phyloP scores from a whole-genome alignment of 2,329 filamentous ascomycete species.

The Basipetospora sp. region DNA sequence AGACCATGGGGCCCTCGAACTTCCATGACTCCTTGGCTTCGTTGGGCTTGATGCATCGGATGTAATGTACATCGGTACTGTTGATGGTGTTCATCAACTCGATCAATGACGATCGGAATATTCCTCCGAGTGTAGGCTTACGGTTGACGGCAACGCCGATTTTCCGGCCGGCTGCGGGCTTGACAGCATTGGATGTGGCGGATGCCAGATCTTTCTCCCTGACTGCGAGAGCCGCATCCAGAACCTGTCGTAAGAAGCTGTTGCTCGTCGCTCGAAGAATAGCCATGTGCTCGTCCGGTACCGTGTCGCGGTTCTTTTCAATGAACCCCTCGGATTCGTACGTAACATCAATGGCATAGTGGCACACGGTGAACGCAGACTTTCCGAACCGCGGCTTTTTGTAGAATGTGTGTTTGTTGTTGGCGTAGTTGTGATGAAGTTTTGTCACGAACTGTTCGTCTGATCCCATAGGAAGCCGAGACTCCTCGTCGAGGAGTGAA shows the following conservation, averaged over 20 bases:
- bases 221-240: conserved; percentile 72
- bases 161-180: conserved; percentile 65
- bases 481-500: conserved; percentile 88
- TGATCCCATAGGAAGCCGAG: conserved; percentile 86
- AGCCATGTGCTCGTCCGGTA: conserved; percentile 95
- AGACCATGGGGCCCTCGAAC: conserved; percentile 96
- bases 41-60: conserved; percentile 97
- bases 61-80: conserved; percentile 96
- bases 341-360: conserved; percentile 94
- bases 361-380: conserved; percentile 92
- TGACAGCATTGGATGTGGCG: conserved; percentile 55
- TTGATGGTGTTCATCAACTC: conserved; percentile 97
- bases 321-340: conserved; percentile 99
- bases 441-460: conserved; percentile 96
- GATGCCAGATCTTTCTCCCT: conserved; percentile 73
- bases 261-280: conserved; percentile 76
- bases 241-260: conserved; percentile 66
- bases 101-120: conserved; percentile 96
- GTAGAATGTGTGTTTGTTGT: conserved; percentile 89
- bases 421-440: conserved; percentile 81
- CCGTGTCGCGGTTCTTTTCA: conserved; percentile 97
- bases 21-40: conserved; percentile 95
- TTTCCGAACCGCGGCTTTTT: conserved; percentile 98
- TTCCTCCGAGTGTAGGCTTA: conserved; percentile 92
- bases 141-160: conserved; percentile 85